Evolutionary conservation across 768 basidiomycete genomes (phyloP).

Genomic region (Gymnopilus dilepis): DNA sequence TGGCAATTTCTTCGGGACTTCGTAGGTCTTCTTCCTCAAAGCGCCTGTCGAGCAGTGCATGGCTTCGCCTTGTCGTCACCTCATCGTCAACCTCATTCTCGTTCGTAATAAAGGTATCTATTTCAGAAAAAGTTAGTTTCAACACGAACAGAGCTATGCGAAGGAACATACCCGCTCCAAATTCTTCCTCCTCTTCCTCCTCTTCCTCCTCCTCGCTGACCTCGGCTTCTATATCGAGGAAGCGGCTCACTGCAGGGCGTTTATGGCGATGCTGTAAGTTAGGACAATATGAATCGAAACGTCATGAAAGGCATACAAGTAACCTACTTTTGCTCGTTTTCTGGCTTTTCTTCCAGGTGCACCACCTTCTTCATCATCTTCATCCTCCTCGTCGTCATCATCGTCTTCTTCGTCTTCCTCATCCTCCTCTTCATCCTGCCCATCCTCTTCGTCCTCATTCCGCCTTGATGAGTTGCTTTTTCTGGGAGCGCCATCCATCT

Average conservation of each 20-base stretch:
- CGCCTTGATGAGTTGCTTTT: constrained; percentile 31
- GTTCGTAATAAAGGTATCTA: constrained; percentile 77
- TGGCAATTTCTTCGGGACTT: constrained; percentile 85
- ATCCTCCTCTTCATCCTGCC: constrained; percentile 25
- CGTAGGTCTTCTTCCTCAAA: constrained; percentile 74
- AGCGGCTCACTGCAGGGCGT: constrained; percentile 70
- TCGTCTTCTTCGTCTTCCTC: constrained; percentile 48
- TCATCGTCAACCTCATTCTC: constrained; percentile 72
- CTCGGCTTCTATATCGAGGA: constrained; percentile 95
- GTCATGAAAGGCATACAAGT: neutral
- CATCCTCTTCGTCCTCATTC: constrained; percentile 19
- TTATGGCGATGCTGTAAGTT: constrained; percentile 64
- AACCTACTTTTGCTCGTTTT: constrained; percentile 66
- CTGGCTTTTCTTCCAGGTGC: constrained; percentile 50
- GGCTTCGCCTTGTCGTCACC: constrained; percentile 56
- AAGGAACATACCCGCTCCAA: constrained; percentile 51
- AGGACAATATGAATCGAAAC: constrained; percentile 7
- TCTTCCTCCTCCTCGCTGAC: constrained; percentile 98
- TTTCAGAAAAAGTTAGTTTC: constrained; percentile 12
- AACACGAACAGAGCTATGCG: constrained; percentile 6
- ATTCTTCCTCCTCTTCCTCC: constrained; percentile 81
- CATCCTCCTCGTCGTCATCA: constrained; percentile 57
- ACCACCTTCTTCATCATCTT: constrained; percentile 56
- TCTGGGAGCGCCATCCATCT: constrained; percentile 44
- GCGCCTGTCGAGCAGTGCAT: constrained; percentile 72